These are phyloP conservation scores for Starmerella potacharoeniae DNA, from an alignment of 805 yeast species.

Conservation along the genomic window DNA sequence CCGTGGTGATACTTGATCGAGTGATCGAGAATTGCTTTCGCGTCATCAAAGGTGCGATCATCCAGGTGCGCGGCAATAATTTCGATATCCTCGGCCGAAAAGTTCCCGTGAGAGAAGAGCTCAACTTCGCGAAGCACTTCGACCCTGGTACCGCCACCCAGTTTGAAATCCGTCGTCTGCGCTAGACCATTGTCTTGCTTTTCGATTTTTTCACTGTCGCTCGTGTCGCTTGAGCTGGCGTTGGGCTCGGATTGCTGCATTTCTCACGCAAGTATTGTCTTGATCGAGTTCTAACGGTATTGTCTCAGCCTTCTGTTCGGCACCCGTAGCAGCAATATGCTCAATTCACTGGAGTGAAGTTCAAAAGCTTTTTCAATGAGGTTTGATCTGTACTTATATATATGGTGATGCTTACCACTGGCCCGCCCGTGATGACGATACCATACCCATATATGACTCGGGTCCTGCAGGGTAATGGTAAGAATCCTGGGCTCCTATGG, in stretches of 20 bases:
- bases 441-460: too few relatives aligned
- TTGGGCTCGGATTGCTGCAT: background rate
- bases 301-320: background rate
- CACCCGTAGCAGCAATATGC: conserved; percentile 5
- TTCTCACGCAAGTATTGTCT: conserved; percentile 11
- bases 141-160: background rate
- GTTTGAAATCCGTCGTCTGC: background rate
- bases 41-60: conserved; percentile 30
- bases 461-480: too few relatives aligned
- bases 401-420: too few relatives aligned
- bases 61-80: conserved; percentile 8
- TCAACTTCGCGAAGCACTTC: background rate
- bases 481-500: too few relatives aligned
- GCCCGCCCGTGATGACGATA: too few relatives aligned
- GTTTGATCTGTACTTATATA: too few relatives aligned
- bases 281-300: conserved; percentile 8
- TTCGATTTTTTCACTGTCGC: background rate
- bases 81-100: conserved; percentile 8
- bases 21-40: conserved; percentile 32
- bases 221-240: background rate
- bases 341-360: too few relatives aligned
- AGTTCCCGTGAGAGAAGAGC: background rate
- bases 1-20: conserved; percentile 35
- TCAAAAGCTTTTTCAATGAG: too few relatives aligned
- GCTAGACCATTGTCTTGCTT: background rate